These are phyloP conservation scores for Capsicum baccatum DNA, from an alignment of 257 asterid species.

Conservation along the genomic window DNA sequence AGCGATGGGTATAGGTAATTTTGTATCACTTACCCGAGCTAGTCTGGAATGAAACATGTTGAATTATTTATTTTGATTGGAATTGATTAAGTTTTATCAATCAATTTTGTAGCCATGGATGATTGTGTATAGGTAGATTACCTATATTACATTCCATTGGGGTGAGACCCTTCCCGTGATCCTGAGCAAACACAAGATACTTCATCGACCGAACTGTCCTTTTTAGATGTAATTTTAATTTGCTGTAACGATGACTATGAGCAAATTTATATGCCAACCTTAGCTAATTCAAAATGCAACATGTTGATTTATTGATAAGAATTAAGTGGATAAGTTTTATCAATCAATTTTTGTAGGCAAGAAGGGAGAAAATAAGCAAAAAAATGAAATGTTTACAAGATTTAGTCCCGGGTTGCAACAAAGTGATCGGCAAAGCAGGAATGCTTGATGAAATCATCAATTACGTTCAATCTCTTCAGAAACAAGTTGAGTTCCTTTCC, in stretches of 20 bases:
- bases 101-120: no score
- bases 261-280: no score
- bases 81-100: no score
- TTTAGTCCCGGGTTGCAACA: conserved; percentile 76
- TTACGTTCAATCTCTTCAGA: conserved; percentile 79
- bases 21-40: background rate
- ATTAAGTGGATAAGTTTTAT: no score
- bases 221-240: no score
- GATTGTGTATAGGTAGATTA: background rate
- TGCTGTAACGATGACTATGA: no score
- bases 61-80: no score
- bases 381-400: conserved; percentile 82
- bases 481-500: conserved; percentile 86
- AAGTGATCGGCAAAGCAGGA: conserved; percentile 74
- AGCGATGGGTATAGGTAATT: background rate
- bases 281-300: background rate
- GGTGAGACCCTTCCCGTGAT: no score
- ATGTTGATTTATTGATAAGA: background rate
- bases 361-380: conserved; percentile 80
- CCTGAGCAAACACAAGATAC: no score
- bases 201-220: no score
- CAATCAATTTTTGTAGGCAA: conserved; percentile 47
- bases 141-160: background rate
- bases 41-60: no score
- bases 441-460: conserved; percentile 85